Conservation (phyloP, 768 basidiomycete genomes). For the Tulasnella sp. region DNA sequence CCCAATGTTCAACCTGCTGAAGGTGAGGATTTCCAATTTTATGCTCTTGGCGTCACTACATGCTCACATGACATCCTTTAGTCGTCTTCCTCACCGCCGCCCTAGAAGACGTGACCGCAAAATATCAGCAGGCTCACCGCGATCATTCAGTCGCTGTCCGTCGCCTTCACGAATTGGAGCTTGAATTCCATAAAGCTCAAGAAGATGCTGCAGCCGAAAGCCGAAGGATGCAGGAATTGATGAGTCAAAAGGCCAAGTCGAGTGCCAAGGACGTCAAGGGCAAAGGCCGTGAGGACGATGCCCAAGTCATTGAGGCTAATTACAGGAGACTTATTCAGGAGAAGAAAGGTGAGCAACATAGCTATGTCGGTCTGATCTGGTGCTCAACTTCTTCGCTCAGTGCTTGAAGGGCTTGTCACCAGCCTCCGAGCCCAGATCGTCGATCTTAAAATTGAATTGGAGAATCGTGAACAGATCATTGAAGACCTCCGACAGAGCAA, state of each 20-base stretch:
- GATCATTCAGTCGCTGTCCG: constrained; percentile 73
- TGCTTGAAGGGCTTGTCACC: constrained; percentile 60
- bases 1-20: neutral
- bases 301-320: constrained; percentile 19
- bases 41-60: neutral
- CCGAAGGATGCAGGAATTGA: constrained; percentile 43
- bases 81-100: constrained; percentile 30
- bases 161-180: constrained; percentile 75
- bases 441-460: constrained; percentile 64
- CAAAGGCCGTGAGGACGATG: constrained; percentile 6
- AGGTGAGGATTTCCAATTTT: too few species aligned
- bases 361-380: neutral
- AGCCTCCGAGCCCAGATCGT: constrained; percentile 63
- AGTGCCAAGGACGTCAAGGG: constrained; percentile 6
- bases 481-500: constrained; percentile 49
- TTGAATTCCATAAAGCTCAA: constrained; percentile 72
- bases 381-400: neutral
- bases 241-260: constrained; percentile 25
- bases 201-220: constrained; percentile 62
- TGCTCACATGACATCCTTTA: neutral
- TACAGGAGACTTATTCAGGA: constrained; percentile 51
- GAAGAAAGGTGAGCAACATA: constrained; percentile 54
- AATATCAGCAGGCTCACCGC: constrained; percentile 58
- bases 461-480: constrained; percentile 53
- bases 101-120: constrained; percentile 31